These are phyloP conservation scores for Coleophoma crateriformis DNA, from an alignment of 2,329 filamentous ascomycete genomes.

Conservation along the genomic window DNA sequence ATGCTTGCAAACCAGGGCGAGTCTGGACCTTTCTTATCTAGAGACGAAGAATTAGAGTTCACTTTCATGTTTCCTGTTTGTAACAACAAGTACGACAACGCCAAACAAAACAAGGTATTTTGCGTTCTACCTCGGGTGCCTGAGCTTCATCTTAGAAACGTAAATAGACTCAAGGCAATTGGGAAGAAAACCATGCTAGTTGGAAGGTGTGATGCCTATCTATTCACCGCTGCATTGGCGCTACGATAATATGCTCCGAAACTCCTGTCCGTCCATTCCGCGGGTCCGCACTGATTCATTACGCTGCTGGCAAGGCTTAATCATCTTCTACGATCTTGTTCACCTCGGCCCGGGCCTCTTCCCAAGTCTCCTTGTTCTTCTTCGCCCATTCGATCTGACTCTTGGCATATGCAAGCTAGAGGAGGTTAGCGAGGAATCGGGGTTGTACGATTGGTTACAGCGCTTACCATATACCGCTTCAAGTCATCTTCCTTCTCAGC, in stretches of 20 bases:
- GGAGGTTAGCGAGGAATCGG: constrained; percentile 6
- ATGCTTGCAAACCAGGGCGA: no score
- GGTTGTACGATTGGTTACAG: background rate
- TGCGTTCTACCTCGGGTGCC: no score
- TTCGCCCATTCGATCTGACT: constrained; percentile 72
- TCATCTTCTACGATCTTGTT: constrained; percentile 52
- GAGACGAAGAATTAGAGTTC: no score
- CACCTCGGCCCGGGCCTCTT: constrained; percentile 65
- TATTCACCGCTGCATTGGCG: no score
- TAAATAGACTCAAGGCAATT: no score
- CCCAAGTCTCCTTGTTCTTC: constrained; percentile 68
- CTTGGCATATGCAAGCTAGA: constrained; percentile 63
- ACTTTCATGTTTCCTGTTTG: no score
- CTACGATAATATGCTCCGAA: background rate
- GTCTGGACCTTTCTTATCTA: no score
- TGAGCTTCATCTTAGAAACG: no score
- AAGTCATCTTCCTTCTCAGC: constrained; percentile 92
- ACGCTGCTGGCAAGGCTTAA: background rate
- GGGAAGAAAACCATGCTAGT: no score
- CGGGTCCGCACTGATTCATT: background rate
- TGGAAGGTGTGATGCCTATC: no score
- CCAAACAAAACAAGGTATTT: no score
- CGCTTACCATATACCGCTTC: constrained; percentile 86
- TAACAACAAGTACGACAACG: no score
- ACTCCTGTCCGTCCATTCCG: constrained; percentile 5